A percentile compares a stretch with the other conserved stretches of the same genome.
Conservation (phyloP, 805 yeast species). For the Starmerella roubikii region DNA sequence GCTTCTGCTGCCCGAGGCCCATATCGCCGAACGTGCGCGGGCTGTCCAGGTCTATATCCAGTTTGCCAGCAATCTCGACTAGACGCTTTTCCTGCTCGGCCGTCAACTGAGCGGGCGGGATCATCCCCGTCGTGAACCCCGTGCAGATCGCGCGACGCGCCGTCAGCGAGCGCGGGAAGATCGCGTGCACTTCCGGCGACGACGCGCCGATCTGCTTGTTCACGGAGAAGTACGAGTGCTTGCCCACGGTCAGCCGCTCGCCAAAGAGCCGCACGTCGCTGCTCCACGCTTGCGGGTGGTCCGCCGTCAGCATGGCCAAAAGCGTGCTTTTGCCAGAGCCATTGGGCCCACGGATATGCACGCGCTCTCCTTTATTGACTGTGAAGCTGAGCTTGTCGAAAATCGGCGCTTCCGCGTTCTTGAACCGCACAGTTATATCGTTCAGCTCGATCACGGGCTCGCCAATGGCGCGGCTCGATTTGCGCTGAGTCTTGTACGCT, state of each 20-base stretch:
- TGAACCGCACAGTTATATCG: slow-evolving; percentile 52
- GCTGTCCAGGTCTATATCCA: slow-evolving; percentile 28
- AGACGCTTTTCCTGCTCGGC: slow-evolving; percentile 30
- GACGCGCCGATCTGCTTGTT: slow-evolving; percentile 72
- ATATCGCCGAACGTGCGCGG: slow-evolving; percentile 33
- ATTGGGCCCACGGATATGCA: slow-evolving; percentile 83
- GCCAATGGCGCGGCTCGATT: not conserved
- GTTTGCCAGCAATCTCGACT: slow-evolving; percentile 35
- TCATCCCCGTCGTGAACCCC: slow-evolving; percentile 58
- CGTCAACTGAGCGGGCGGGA: slow-evolving; percentile 35
- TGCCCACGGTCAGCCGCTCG: slow-evolving; percentile 58
- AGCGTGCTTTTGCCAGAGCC: slow-evolving; percentile 92
- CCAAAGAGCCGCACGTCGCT: slow-evolving; percentile 51
- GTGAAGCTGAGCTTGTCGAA: slow-evolving; percentile 51
- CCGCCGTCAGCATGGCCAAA: slow-evolving; percentile 72
- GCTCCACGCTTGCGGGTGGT: slow-evolving; percentile 95
- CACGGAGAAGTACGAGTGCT: slow-evolving; percentile 59
- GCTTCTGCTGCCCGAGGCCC: slow-evolving; percentile 60
- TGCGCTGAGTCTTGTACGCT: not conserved
- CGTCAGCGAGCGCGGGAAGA: slow-evolving; percentile 50
- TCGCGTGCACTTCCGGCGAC: slow-evolving; percentile 83
- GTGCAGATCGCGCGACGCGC: slow-evolving; percentile 50
- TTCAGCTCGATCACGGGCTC: slow-evolving; percentile 38
- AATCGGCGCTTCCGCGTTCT: slow-evolving; percentile 37
- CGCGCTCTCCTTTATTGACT: slow-evolving; percentile 56